Conservation (phyloP, 495 filamentous ascomycete genomes). For the Xanthoparmelia taractica region DNA sequence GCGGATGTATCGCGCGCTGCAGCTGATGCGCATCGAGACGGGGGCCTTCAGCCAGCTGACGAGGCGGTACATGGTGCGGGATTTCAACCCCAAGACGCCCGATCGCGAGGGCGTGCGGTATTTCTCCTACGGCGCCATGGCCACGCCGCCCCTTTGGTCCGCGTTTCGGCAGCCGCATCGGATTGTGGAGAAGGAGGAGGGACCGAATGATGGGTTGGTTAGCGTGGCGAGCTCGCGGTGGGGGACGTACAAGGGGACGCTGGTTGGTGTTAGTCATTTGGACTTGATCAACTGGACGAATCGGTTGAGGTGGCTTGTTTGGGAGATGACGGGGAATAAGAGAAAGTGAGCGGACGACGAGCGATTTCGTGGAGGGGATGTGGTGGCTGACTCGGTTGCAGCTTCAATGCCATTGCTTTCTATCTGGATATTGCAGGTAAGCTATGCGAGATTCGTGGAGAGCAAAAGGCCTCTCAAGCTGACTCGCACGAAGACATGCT, state of each 20-base stretch:
- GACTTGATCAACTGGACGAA: conserved; percentile 98
- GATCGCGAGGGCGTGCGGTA: conserved; percentile 72
- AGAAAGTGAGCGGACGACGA: conserved; percentile 41
- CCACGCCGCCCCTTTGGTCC: conserved; percentile 58
- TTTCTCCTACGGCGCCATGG: conserved; percentile 82
- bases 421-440: conserved; percentile 80
- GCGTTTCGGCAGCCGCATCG: conserved; percentile 66
- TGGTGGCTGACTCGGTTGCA: conserved; percentile 29
- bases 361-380: neutral
- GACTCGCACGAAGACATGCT: conserved; percentile 31
- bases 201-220: conserved; percentile 87
- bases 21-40: conserved; percentile 62
- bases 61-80: conserved; percentile 65
- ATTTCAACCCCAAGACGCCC: conserved; percentile 75
- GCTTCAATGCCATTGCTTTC: conserved; percentile 93
- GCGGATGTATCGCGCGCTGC: conserved; percentile 59
- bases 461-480: neutral
- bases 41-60: conserved; percentile 84
- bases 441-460: conserved; percentile 12
- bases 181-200: conserved; percentile 64
- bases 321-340: conserved; percentile 58
- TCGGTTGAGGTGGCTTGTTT: conserved; percentile 61
- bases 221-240: conserved; percentile 78
- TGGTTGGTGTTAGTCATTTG: conserved; percentile 81
- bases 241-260: conserved; percentile 88